Evolutionary conservation across 2,329 filamentous ascomycete genomes (phyloP), one percentile per base, ranked within the genome.

Genomic region (Stromatinia cepivora): DNA sequence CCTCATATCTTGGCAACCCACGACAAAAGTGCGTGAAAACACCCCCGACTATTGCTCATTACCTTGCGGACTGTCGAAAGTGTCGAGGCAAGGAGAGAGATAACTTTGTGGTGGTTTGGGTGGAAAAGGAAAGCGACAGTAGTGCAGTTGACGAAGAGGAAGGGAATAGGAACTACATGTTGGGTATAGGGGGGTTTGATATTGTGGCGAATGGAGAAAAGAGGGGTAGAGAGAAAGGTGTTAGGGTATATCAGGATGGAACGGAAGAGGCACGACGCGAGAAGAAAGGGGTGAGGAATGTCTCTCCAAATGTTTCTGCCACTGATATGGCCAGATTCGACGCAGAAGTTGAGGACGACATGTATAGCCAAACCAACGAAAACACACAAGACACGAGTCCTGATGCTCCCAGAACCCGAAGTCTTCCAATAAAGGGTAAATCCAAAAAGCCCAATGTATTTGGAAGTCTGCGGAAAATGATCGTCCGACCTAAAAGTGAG

Each of bases 401-500:
- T 13, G 45, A 62, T 3, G 20, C 10, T 3, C 10, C 22, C 9
- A 50, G 25, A 39, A 28, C 45, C 11, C 34, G n/a, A 39, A 50
- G n/a, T 31, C 6, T 67, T 45, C 42, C 42, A 13, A 22, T 8
- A 20, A 53, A 63, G 20, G 5, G 20, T 6, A 67, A 52, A 59
- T 17, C 10, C n/a, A 67, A n/a, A 17, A 67, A 45, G 28, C 13
- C 56, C 1, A 28, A 25, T 8, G 56, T 50, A n/a, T 39, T 67
- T n/a, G 66, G 22, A n/a, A 62, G 46, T 25, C 36, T 67, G 20
- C 59, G 34, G 25, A 67, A 31, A 31, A 52, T 67, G 15, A 50
- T 67, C 17, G 46, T 17, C 17, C 42, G 56, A n/a, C 66, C 56
- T 13, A 53, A 25, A 36, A 67, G 66, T 31, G 66, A 67, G 42